Base-by-base conservation (phyloP, 495 filamentous ascomycete species). In the Bacidia gigantensis region DNA sequence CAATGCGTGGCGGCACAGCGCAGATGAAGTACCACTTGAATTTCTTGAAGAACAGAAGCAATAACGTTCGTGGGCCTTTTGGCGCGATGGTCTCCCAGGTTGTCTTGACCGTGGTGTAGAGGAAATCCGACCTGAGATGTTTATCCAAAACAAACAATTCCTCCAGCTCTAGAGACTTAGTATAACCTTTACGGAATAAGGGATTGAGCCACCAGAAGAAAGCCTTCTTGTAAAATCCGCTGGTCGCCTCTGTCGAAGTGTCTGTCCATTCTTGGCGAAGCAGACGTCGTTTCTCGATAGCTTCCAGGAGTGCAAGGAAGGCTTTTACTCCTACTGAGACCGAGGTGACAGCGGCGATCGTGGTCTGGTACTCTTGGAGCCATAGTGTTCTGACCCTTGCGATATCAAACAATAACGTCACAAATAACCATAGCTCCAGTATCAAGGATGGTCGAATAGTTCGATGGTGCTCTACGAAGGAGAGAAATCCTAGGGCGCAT, bases 201-300 rank as follows among this genome's bases (percentile, higher is more conserved):
- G 58, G 61, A 54, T 78, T 81, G 48, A 83, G 62, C 79, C 81
- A 85, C 53, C 62, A 75, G 58, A 81, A 83, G 2, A 78, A 60
- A 0, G 60, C 64, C 12, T 66, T 66, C 51, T 66, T 74, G 50
- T 74, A 78, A 11, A 79, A 65, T 0, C 79, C 71, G 29, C 65
- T 70, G 0, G 72, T 78, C n/a, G 75, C 75, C 55, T 87, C 83
- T 0, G 78, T 78, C 14, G 78, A 74, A 41, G 71, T 68, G 7
- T 60, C 53, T 9, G 54, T 54, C 53, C 69, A 78, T 45, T 69
- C 65, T 0, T 63, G 26, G 11, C 62, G 63, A 3, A 84, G 59
- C n/a, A 76, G 57, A 3, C 58, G 55, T 29, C 69, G 57, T 65
- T 86, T 86, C 38, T 75, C 69, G 3, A 68, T 57, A 0, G 77